Conservation (phyloP, 1,139 yeast species). For the Kurtzmaniella quercitrusa region DNA sequence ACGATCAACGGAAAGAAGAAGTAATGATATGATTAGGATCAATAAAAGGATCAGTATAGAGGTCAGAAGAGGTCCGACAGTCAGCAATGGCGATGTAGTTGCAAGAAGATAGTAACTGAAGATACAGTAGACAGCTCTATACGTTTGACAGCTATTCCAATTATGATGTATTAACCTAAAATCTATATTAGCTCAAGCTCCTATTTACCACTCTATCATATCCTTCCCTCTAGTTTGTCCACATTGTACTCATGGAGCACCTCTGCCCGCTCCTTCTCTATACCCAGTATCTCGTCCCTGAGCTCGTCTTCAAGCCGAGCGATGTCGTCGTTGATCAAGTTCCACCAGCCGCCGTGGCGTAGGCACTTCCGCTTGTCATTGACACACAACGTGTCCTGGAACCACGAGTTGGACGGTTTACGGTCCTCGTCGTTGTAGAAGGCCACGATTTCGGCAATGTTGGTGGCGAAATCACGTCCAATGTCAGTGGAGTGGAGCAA, state of each 20-base stretch:
- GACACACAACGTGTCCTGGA: constrained; percentile 39
- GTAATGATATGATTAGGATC: not conserved
- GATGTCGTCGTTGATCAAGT: constrained; percentile 45
- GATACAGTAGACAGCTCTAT: not conserved
- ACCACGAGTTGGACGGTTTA: constrained; percentile 17
- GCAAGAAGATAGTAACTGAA: too few species aligned
- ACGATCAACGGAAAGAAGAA: constrained; percentile 62
- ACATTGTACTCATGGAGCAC: constrained; percentile 34
- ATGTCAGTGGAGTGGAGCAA: constrained; percentile 6
- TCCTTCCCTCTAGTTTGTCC: constrained; percentile 23
- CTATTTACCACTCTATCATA: too few species aligned
- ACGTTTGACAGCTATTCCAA: too few species aligned
- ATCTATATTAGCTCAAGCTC: too few species aligned
- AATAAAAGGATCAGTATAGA: not conserved
- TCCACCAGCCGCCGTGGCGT: constrained; percentile 66
- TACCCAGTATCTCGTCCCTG: constrained; percentile 15
- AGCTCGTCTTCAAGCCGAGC: constrained; percentile 27
- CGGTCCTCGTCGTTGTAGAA: constrained; percentile 10
- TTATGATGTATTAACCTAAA: too few species aligned
- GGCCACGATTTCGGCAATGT: constrained; percentile 16
- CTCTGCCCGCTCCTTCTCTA: constrained; percentile 19
- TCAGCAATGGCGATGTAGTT: too few species aligned
- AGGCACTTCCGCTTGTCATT: constrained; percentile 63
- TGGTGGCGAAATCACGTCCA: constrained; percentile 13
- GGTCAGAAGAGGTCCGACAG: too few species aligned